These are phyloP conservation scores for Picea sitchensis DNA, from an alignment of 75 land plant genomes.

Conservation along the genomic window DNA sequence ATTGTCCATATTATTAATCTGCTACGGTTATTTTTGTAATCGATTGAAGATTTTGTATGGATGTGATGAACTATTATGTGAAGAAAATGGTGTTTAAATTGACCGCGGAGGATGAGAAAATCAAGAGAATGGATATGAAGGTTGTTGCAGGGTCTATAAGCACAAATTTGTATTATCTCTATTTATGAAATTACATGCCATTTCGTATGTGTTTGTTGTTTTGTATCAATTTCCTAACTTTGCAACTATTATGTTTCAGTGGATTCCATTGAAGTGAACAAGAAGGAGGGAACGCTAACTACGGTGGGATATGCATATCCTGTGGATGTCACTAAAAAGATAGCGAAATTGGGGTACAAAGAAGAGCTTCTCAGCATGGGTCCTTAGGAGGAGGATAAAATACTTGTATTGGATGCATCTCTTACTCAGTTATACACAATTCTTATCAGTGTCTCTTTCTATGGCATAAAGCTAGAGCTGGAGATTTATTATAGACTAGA, in stretches of 20 bases:
- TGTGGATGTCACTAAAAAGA: neutral
- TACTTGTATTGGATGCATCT: no score
- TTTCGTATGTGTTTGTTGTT: no score
- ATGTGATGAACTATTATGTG: neutral
- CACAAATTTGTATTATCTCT: no score
- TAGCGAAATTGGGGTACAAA: conserved; percentile 14
- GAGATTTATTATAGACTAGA: no score
- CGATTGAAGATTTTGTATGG: no score
- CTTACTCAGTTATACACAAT: no score
- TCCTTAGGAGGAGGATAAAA: conserved; percentile 35
- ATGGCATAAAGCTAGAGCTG: no score
- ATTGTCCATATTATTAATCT: no score
- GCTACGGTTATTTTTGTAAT: no score
- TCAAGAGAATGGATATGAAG: neutral
- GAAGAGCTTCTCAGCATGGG: conserved; percentile 39
- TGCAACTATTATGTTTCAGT: neutral
- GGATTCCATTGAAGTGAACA: neutral
- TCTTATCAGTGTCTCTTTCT: no score
- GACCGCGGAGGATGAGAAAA: neutral
- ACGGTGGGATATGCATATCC: neutral
- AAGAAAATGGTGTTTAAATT: conserved; percentile 9
- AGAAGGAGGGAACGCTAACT: neutral
- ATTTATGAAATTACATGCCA: no score
- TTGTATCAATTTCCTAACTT: no score
- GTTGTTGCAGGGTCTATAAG: neutral